Evolutionary conservation across 2,329 filamentous ascomycete species (phyloP), one percentile per base, ranked within the genome.

Genomic region (Seiridium unicorne): DNA sequence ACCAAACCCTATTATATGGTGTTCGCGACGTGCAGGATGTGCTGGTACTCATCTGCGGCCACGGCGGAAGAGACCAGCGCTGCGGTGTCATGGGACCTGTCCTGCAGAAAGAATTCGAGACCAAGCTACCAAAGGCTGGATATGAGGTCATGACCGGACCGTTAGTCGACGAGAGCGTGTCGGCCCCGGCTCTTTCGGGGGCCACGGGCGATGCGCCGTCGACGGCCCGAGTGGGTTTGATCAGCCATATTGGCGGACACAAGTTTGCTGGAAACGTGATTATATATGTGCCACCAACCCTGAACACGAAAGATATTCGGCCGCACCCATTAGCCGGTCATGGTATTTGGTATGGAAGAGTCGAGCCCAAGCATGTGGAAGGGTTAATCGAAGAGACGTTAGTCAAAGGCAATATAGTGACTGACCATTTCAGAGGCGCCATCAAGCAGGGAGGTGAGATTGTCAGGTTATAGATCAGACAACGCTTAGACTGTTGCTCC

Each of bases 251-350:
- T 57, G 91, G 91, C 1, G 92, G 92, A 0, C 92, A 96, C 74
- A 93, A 93, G 72, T 94, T 89, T 71, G 92, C 92, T 0, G 92
- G 92, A 1, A 96, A 96, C 72, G 84, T 94, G 42, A 92, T 95
- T 53, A 75, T 95, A 1, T 95, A 95, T 68, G 72, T 95, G 4
- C 91, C 92, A 4, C 89, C 87, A 0, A 69, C 69, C 0, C 61
- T 79, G 63, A 78, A 70, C 62, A 73, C 70, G 3, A 66, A 60
- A 36, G 76, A 74, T 3, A 81, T 79, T 4, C 64, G 74, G 62
- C 63, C 66, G 8, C 86, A 91, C 70, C 80, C 84, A 4, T 73
- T 93, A 55, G 85, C 84, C 1, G 90, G 91, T 0, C 85, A 85
- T 68, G 91, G 91, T 1, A 84, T 95, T 3, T 95, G 91, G 91